Percentiles rank a stretch among this genome's conserved stretches.
Conservation (phyloP, 2,329 filamentous ascomycete species). For the Paracamarosporium sp. region DNA sequence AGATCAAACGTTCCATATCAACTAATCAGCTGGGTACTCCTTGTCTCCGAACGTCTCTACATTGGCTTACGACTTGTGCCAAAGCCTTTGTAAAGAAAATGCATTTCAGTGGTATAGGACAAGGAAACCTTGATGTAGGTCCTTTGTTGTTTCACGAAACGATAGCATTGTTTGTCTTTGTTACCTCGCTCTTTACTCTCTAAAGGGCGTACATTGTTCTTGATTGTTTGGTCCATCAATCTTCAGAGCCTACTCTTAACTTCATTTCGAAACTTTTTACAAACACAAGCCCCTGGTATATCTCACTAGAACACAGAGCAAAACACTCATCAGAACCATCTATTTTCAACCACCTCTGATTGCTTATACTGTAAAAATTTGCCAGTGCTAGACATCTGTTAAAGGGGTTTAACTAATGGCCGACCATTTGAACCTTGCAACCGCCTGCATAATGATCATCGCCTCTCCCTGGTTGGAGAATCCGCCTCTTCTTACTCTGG, state of each 20-base stretch:
- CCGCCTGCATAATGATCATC: not conserved
- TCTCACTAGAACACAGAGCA: too few species aligned
- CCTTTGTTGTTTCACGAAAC: not conserved
- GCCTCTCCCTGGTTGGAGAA: not conserved
- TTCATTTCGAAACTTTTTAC: not conserved
- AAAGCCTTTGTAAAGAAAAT: not conserved
- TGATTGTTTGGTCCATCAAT: not conserved
- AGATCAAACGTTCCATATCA: constrained; percentile 10
- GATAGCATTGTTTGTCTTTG: not conserved
- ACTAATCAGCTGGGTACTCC: not conserved
- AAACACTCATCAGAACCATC: not conserved
- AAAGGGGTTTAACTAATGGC: not conserved
- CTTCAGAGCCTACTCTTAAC: not conserved
- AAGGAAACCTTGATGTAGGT: not conserved
- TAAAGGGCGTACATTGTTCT: not conserved
- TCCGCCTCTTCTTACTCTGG: not conserved
- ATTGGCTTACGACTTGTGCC: not conserved
- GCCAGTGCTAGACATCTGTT: not conserved
- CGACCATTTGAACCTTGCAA: not conserved
- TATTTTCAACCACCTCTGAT: not conserved
- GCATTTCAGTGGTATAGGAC: not conserved
- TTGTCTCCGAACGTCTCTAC: not conserved
- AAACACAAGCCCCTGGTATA: too few species aligned
- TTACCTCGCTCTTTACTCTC: not conserved
- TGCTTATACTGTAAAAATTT: too few species aligned